phyloP scores from a whole-genome alignment of 2,329 filamentous ascomycete genomes.

The Beauveria brongniartii region DNA sequence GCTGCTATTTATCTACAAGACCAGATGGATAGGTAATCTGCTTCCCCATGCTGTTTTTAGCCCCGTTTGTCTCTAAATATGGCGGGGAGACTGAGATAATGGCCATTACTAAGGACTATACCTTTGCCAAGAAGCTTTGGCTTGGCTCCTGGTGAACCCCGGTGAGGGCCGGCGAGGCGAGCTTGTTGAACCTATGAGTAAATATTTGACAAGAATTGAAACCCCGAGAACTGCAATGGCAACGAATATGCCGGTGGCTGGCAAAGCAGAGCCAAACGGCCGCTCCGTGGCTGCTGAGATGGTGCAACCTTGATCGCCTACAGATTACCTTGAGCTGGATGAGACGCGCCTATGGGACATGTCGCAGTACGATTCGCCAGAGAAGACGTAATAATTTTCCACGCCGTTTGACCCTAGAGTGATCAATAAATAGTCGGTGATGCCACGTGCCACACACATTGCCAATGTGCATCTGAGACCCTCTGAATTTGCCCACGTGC shows the following conservation, averaged over 20 bases:
- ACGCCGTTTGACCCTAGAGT: no score
- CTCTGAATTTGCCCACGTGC: slow-evolving; percentile 3
- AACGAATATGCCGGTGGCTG: no score
- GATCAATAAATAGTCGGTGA: no score
- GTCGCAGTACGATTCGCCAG: no score
- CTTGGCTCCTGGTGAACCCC: neutral
- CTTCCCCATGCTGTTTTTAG: neutral
- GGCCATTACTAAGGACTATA: no score
- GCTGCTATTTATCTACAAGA: no score
- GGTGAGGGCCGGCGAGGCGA: neutral
- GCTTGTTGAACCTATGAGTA: neutral
- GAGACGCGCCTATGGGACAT: neutral
- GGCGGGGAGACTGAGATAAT: neutral
- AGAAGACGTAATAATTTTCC: neutral
- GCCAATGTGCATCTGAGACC: neutral
- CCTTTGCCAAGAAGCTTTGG: neutral
- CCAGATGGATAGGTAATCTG: no score
- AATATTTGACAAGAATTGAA: neutral
- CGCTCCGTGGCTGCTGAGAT: neutral
- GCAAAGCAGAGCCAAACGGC: neutral
- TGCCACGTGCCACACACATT: neutral
- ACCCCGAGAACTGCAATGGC: no score
- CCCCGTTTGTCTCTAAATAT: neutral
- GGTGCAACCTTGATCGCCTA: neutral
- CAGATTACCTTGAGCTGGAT: neutral